Evolutionary conservation across 2,329 filamentous ascomycete genomes (phyloP), one percentile per base, ranked within the genome.

Genomic region (Knufia petricola): DNA sequence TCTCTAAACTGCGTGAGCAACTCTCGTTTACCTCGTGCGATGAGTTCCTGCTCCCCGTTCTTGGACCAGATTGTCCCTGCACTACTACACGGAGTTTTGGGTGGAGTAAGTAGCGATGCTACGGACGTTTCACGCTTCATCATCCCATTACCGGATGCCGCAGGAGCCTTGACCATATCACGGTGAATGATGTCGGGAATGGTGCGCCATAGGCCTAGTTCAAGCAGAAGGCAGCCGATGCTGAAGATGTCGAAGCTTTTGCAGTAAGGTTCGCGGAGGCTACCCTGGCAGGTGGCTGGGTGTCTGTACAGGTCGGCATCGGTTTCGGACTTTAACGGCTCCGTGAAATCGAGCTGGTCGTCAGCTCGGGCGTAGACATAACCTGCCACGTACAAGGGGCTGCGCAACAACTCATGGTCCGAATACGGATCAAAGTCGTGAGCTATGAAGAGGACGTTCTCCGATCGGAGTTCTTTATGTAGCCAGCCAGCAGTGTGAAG

Each of bases 401-500:
- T n/a, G 7, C 17, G 13, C 19, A 15, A 15, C 13, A 38, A 20
- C 8, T 15, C 28, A 7, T 30, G 4, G 39, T 9, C 23, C 39
- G 6, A 26, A 15, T 12, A 20, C 15, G 23, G 9, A 23, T 8
- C 21, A 19, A 7, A 4, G 4, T 10, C 8, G 39, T 26, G 8
- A 8, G 10, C 9, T 8, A 59, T 49, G 40, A 63, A 60, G 20
- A 62, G 44, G 30, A 64, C 50, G 20, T 61, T 63, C 10, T 61
- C 56, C 9, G 59, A 51, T n/a, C 58, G 52, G 23, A 64, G 50
- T 21, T 49, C 54, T 44, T 63, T 64, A 54, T 63, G 60, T 20
- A 63, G 52, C 61, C 61, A 64, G 13, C 61, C 60, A 13, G 58
- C 56, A 4, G 60, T 62, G 50, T 63, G 61, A 3, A 63, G 52